phyloP scores from a whole-genome alignment of 2,329 filamentous ascomycete genomes.

The Aspergillus fructus region DNA sequence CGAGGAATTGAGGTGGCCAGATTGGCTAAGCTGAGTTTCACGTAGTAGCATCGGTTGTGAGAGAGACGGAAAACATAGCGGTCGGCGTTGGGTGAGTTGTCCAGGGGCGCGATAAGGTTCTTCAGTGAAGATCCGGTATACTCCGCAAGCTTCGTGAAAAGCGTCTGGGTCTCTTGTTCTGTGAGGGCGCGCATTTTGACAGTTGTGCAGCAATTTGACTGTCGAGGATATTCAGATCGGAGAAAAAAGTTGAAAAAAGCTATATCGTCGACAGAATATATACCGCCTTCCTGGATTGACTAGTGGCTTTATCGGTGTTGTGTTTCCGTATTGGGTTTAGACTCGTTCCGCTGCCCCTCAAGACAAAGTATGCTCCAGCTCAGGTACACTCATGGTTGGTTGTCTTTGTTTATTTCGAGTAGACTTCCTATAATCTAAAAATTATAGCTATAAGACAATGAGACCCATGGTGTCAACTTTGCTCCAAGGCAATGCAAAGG shows the following conservation, averaged over 20 bases:
- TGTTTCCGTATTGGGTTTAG: neutral
- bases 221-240: neutral
- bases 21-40: conserved; percentile 85
- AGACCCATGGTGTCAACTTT: too few relatives aligned
- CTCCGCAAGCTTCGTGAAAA: conserved; percentile 90
- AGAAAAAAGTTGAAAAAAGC: conserved; percentile 8
- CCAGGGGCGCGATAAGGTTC: conserved; percentile 73
- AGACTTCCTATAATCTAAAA: too few relatives aligned
- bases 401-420: too few relatives aligned
- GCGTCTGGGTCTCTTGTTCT: conserved; percentile 62
- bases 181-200: conserved; percentile 73
- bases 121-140: conserved; percentile 88
- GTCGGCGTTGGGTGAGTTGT: conserved; percentile 66
- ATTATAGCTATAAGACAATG: too few relatives aligned
- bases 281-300: neutral
- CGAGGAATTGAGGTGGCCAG: conserved; percentile 82
- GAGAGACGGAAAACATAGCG: conserved; percentile 84
- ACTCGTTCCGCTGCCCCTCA: neutral
- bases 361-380: neutral
- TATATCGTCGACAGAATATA: neutral
- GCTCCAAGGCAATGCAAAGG: neutral
- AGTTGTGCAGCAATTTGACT: neutral
- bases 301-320: neutral
- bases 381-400: neutral
- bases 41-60: conserved; percentile 84